phyloP scores from a whole-genome alignment of 768 basidiomycete genomes.

The Russula lepida region DNA sequence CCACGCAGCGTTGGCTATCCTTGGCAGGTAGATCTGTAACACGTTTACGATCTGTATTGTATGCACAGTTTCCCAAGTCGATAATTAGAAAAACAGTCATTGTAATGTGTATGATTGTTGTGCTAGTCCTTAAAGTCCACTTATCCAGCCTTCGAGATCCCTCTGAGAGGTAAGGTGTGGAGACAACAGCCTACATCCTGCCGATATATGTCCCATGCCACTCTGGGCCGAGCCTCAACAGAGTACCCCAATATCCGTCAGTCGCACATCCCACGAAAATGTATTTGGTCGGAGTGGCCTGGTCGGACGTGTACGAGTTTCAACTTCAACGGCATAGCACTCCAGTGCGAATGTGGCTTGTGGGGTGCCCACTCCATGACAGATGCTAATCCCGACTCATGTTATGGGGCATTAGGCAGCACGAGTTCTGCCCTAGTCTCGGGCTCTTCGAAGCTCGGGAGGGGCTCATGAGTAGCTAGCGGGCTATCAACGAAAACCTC shows the following conservation, averaged over 20 bases:
- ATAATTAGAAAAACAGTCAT: neutral
- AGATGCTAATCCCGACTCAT: neutral
- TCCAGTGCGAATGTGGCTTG: neutral
- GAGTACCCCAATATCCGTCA: neutral
- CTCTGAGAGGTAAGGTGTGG: neutral
- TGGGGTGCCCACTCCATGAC: neutral
- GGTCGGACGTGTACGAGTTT: neutral
- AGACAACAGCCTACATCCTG: neutral
- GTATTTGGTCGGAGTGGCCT: neutral
- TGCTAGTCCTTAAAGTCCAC: neutral
- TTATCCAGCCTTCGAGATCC: neutral
- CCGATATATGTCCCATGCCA: neutral
- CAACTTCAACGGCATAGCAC: neutral
- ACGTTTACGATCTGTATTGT: neutral
- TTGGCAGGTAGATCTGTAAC: conserved; percentile 41
- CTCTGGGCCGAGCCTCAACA: neutral
- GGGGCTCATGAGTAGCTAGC: conserved; percentile 21
- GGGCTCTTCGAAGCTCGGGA: conserved; percentile 11
- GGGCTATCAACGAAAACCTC: conserved; percentile 30
- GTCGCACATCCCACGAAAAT: neutral
- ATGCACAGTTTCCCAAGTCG: neutral
- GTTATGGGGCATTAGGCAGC: neutral
- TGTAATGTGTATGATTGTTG: neutral
- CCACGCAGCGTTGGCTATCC: conserved; percentile 56
- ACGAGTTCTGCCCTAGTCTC: neutral